A percentile compares a stretch with the other conserved stretches of the same genome.
Evolutionary conservation across 75 land plant genomes (phyloP).

Genomic region (Azolla pinnata): DNA sequence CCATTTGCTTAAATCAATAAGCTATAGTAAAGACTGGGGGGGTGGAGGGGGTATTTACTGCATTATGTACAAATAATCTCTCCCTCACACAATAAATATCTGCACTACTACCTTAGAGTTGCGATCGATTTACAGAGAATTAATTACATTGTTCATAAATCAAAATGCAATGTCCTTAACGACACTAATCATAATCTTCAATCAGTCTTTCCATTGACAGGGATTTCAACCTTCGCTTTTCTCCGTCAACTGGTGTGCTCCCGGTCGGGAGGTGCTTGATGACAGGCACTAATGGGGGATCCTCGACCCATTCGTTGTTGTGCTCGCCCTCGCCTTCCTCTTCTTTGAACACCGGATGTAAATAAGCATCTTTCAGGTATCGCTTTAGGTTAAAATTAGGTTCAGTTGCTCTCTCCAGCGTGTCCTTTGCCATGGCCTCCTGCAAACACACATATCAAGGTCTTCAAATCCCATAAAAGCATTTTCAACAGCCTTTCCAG

Average conservation of each 20-base stretch:
- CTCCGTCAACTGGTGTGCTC: background rate
- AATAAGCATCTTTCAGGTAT: constrained; percentile 57
- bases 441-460: constrained; percentile 22
- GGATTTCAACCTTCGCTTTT: too few species aligned
- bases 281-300: constrained; percentile 3
- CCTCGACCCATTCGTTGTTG: background rate
- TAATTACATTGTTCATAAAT: background rate
- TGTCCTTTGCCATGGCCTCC: constrained; percentile 88
- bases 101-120: background rate
- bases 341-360: constrained; percentile 65
- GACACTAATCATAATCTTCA: background rate
- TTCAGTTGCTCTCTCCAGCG: constrained; percentile 48
- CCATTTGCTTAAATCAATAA: too few species aligned
- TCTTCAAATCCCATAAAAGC: too few species aligned
- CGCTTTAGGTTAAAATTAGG: constrained; percentile 39
- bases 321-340: constrained; percentile 12
- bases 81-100: too few species aligned
- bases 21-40: too few species aligned
- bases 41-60: too few species aligned
- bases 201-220: background rate
- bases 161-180: background rate
- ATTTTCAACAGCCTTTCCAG: too few species aligned
- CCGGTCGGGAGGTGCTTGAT: background rate
- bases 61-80: too few species aligned
- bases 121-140: too few species aligned